Conservation (phyloP, 768 basidiomycete genomes). For the Boletus reticuloceps region DNA sequence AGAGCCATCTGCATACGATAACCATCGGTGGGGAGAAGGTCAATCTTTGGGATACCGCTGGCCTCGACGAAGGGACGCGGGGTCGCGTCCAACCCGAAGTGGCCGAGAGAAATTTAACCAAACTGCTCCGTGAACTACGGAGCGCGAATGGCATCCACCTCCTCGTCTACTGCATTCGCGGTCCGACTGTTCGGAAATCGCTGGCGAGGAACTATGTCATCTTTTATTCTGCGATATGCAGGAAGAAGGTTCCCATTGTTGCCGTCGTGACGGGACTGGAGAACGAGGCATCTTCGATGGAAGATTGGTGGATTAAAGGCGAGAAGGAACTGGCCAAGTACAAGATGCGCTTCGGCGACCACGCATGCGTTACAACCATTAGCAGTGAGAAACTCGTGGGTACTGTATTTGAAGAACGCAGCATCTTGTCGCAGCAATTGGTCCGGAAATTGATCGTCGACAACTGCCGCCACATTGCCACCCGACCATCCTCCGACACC, state of each 20-base stretch:
- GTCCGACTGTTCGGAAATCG: conserved; percentile 23
- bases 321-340: conserved; percentile 28
- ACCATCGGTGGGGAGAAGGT: conserved; percentile 12
- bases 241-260: conserved; percentile 32
- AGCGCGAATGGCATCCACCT: conserved; percentile 29
- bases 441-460: conserved; percentile 22
- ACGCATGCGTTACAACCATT: conserved; percentile 43
- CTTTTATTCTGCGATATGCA: conserved; percentile 30
- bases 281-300: conserved; percentile 32
- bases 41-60: conserved; percentile 34
- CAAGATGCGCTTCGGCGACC: conserved; percentile 37
- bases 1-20: conserved; percentile 23
- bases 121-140: conserved; percentile 32
- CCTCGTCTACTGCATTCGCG: conserved; percentile 35
- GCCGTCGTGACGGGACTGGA: conserved; percentile 34
- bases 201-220: conserved; percentile 29
- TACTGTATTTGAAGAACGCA: conserved; percentile 18
- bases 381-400: conserved; percentile 10
- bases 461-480: conserved; percentile 14
- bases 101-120: conserved; percentile 25
- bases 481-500: conserved; percentile 17
- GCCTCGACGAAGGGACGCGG: conserved; percentile 28
- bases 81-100: conserved; percentile 24
- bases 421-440: conserved; percentile 18
- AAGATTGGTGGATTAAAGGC: conserved; percentile 39